Evolutionary conservation across 2,329 filamentous ascomycete genomes (phyloP), one percentile per base, ranked within the genome.

Genomic region (Stylonectria norvegica): DNA sequence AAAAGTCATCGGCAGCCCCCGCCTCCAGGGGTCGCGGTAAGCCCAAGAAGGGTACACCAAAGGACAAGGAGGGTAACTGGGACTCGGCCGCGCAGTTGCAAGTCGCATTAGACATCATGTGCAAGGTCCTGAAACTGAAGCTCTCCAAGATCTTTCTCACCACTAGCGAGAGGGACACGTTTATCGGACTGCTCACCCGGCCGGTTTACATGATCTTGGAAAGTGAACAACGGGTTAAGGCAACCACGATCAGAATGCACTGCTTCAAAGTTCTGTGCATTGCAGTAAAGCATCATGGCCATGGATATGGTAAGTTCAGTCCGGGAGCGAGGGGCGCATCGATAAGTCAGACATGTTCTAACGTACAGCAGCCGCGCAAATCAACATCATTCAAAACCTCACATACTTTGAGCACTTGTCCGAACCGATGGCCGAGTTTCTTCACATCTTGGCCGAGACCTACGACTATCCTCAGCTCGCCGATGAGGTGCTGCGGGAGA

Each of bases 321-420:
- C 12, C 17, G 19, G 8, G 12, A n/a, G n/a, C n/a, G n/a, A n/a
- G n/a, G n/a, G n/a, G n/a, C n/a, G n/a, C n/a, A n/a, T n/a, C n/a
- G n/a, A 18, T 9, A 9, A 22, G 3, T 25, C 10, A 20, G 3
- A 20, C 16, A 12, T 10, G n/a, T 10, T 20, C 61, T 67, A 40
- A 71, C 48, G 33, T 17, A 5, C 17, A 28, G 7, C 56, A 94
- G 88, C 87, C 36, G 93, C 93, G 2, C 93, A 98, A 74, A 97
- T 95, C 34, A 95, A 90, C 32, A 95, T 98, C 57, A 90, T 97
- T 39, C 93, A 98, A 64, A 97, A 93, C 60, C 70, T 98, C 52
- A 95, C 93, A 5, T 98, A 98, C 63, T 98, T 97, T 57, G 93
- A 98, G 67, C 93, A 98, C 65, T 71, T 98, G n/a, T 91, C 93